Percentiles rank a stretch among this genome's conserved stretches.
Evolutionary conservation across 345 rosid genomes (phyloP).

Genomic region (Lumnitzera racemosa): DNA sequence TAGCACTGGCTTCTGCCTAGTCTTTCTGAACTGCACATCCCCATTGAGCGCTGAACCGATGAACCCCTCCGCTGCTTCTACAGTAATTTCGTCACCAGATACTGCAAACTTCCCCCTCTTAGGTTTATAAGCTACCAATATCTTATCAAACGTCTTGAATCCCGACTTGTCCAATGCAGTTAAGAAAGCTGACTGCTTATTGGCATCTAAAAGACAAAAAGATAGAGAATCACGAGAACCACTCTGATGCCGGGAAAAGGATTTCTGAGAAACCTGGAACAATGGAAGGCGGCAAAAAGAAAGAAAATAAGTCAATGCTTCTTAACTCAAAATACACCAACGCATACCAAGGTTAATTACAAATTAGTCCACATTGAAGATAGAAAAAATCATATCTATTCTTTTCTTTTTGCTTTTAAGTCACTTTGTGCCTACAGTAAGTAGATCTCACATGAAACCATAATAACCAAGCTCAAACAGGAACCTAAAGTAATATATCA

Average conservation of each 20-base stretch:
- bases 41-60: constrained; percentile 66
- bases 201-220: constrained; percentile 57
- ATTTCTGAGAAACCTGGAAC: constrained; percentile 65
- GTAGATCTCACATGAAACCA: no score
- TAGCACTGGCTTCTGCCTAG: constrained; percentile 50
- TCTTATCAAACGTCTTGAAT: constrained; percentile 39
- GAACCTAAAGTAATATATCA: no score
- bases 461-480: no score
- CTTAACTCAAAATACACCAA: no score
- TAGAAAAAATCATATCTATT: no score
- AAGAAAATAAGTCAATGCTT: no score
- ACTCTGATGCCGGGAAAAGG: constrained; percentile 53
- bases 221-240: constrained; percentile 45
- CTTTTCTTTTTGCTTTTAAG: no score
- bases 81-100: constrained; percentile 28
- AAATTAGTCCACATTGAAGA: no score
- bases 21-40: constrained; percentile 51
- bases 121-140: constrained; percentile 74
- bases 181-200: constrained; percentile 52
- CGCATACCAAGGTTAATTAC: no score
- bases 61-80: constrained; percentile 68
- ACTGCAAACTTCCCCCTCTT: constrained; percentile 56
- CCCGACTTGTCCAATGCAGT: constrained; percentile 55
- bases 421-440: no score
- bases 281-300: constrained; percentile 11